phyloP scores from a whole-genome alignment of 139 green algal genomes.

The Coelastrella sp. region DNA sequence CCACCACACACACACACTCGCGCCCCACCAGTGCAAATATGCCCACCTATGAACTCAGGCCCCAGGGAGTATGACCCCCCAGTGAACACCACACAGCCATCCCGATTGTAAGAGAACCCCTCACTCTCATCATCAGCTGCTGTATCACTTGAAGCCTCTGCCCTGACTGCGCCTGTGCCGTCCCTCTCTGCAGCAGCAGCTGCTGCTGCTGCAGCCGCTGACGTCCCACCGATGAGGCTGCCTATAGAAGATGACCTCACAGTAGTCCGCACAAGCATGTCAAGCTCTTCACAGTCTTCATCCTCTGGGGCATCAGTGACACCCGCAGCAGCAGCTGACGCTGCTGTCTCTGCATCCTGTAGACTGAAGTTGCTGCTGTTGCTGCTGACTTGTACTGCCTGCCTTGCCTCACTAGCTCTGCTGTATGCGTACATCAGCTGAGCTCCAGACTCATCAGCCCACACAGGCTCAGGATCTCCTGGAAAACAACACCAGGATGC shows the following conservation, averaged over 20 bases:
- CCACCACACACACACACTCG: neutral
- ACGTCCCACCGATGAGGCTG: conserved; percentile 11
- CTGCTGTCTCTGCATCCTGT: conserved; percentile 15
- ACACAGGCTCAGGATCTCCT: conserved; percentile 66
- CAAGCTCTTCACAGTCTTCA: neutral
- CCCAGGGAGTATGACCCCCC: conserved; percentile 66
- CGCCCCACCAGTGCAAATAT: neutral
- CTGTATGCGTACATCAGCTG: conserved; percentile 46
- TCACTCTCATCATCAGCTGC: conserved; percentile 57
- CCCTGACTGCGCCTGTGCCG: neutral
- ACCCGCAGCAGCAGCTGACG: conserved; percentile 26
- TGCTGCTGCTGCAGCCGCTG: conserved; percentile 12
- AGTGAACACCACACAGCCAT: conserved; percentile 63
- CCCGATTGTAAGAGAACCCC: conserved; percentile 56
- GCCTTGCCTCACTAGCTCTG: conserved; percentile 24
- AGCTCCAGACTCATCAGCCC: conserved; percentile 55
- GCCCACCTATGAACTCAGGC: conserved; percentile 61
- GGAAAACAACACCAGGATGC: neutral
- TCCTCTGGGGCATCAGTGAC: neutral
- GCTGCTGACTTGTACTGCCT: conserved; percentile 36
- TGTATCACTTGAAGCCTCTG: neutral
- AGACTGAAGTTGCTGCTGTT: conserved; percentile 11
- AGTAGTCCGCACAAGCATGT: conserved; percentile 36
- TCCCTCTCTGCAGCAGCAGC: neutral
- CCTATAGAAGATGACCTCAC: conserved; percentile 10